Evolutionary conservation across 1,139 yeast species (phyloP), one percentile per base, ranked within the genome.

Genomic region (Candida sp.): DNA sequence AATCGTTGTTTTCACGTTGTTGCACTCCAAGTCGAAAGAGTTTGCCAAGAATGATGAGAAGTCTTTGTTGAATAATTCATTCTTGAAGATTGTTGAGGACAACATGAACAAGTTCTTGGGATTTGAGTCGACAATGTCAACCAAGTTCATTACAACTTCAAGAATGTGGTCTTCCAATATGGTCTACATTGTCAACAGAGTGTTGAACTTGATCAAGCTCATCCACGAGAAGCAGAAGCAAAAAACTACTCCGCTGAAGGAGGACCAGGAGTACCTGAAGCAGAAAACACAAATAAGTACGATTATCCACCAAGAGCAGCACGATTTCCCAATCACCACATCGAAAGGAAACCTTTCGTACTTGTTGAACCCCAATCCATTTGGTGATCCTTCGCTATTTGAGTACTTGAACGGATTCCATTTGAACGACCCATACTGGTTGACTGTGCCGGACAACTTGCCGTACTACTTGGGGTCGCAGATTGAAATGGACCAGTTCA

Each of bases 1-100:
- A 43, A 77, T 81, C 50, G 84, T 80, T 25, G 69, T 77, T 17
- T 81, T 77, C 61, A 79, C 84, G 0, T 65, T 80, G 53, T 64
- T 81, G 55, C 80, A 78, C 58, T 68, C 76, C 51, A 77, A 76
- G 34, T 72, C 67, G 42, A 67, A 68, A 34, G 75, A 71, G 26
- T 70, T 80, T 52, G 61, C 73, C 30, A 57, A 58, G 25, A 63
- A 59, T 46, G 59, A 58, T 35, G 58, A 58, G 7, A 50, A 53
- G 7, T 37, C 46, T 12, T 54, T 57, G 30, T 53, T 59, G 44
- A 60, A 63, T 46, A 59, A 57, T 39, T 60, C 58, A 9, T 71
- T 72, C 43, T 63, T 73, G 47, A 54, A 53, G 22, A 53, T 53
- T 5, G 56, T 74, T 44, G 74, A 71, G 50, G 28, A 51, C 8